Evolutionary conservation across 2,329 filamentous ascomycete genomes (phyloP).

Genomic region (Coniochaeta sp.): DNA sequence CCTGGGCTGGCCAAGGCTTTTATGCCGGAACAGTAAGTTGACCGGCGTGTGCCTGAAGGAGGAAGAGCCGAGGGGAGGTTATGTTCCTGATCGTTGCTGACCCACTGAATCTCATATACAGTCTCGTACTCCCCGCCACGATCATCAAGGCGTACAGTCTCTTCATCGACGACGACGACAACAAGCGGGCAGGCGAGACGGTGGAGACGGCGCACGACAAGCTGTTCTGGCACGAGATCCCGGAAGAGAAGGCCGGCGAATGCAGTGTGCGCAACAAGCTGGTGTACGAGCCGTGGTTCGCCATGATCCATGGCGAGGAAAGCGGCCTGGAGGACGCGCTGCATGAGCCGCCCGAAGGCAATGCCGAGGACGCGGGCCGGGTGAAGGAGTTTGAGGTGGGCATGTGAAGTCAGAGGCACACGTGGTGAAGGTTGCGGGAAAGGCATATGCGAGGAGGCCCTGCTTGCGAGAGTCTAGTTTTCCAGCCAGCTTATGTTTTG

Average conservation of each 20-base stretch:
- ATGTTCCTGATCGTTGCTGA: no score
- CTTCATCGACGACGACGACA: conserved; percentile 11
- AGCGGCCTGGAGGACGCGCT: conserved; percentile 8
- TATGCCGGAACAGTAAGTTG: conserved; percentile 7
- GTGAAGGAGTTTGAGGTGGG: neutral
- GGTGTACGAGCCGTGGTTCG: conserved; percentile 15
- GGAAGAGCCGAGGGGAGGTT: no score
- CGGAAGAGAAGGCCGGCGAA: conserved; percentile 10
- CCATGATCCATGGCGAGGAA: conserved; percentile 11
- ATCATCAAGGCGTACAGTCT: conserved; percentile 6
- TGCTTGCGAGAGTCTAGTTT: no score
- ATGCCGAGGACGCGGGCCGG: neutral
- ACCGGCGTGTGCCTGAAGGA: no score
- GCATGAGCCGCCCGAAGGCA: conserved; percentile 3
- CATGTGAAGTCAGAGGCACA: neutral
- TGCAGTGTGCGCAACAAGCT: conserved; percentile 5
- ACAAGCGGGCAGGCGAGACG: conserved; percentile 9
- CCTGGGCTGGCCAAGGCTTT: conserved; percentile 9
- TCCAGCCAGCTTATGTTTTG: no score
- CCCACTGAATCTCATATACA: conserved; percentile 1
- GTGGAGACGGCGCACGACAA: conserved; percentile 11
- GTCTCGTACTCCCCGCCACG: neutral
- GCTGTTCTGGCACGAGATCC: conserved; percentile 6
- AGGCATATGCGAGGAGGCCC: no score
- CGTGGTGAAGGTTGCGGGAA: no score